Evolutionary conservation across 2,329 filamentous ascomycete genomes (phyloP).

Genomic region (Parascedosporium putredinis): DNA sequence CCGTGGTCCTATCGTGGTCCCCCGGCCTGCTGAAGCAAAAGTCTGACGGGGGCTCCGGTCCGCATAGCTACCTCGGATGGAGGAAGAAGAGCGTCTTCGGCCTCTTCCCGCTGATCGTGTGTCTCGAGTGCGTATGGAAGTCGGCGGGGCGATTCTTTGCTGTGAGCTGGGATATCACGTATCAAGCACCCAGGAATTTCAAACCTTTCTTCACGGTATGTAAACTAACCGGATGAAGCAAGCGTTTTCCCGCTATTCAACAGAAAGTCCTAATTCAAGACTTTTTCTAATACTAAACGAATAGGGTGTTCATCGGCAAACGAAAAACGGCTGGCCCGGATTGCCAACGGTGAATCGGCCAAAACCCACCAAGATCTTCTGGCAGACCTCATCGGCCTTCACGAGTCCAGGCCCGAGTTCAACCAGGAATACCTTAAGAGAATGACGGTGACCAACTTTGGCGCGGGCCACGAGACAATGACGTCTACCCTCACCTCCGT

Average conservation of each 20-base stretch:
- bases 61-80: conserved; percentile 39
- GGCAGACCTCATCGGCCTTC: conserved; percentile 34
- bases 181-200: conserved; percentile 29
- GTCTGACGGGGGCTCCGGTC: conserved; percentile 36
- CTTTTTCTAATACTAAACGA: background rate
- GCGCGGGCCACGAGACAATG: conserved; percentile 44
- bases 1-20: conserved; percentile 41
- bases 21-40: conserved; percentile 32
- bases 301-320: conserved; percentile 11
- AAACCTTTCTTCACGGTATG: conserved; percentile 39
- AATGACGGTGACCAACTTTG: conserved; percentile 44
- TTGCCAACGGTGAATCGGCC: conserved; percentile 15
- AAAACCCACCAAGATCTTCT: conserved; percentile 29
- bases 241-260: too few relatives aligned
- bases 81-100: conserved; percentile 42
- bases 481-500: conserved; percentile 40
- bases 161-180: conserved; percentile 33
- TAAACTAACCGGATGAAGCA: background rate
- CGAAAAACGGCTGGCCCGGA: conserved; percentile 9
- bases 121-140: conserved; percentile 27
- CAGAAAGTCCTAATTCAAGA: too few relatives aligned
- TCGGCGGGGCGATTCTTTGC: conserved; percentile 28
- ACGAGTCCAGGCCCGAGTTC: conserved; percentile 34
- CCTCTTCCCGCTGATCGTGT: conserved; percentile 32
- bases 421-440: conserved; percentile 36